Percentiles rank a stretch among this genome's conserved stretches.
Conservation (phyloP, 2,329 filamentous ascomycete species). For the Aureobasidium mangrovei region DNA sequence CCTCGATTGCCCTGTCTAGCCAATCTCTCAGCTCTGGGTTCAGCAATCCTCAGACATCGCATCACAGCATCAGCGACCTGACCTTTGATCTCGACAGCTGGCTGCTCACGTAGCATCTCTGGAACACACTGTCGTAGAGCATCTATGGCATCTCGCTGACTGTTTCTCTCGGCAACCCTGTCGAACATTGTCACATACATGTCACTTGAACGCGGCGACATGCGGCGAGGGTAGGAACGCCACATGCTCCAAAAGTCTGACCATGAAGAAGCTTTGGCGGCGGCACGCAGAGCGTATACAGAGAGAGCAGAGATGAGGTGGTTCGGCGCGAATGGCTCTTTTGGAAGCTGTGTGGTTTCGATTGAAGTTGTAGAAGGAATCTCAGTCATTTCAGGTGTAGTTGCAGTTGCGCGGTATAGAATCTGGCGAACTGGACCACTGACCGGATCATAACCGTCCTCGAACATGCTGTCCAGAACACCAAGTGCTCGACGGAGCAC, state of each 20-base stretch:
- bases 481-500: constrained; percentile 26
- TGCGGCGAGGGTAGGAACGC: constrained; percentile 45
- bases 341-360: constrained; percentile 4
- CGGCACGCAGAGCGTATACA: constrained; percentile 6
- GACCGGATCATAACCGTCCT: constrained; percentile 34
- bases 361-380: not conserved
- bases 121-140: constrained; percentile 47
- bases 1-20: constrained; percentile 4
- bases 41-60: constrained; percentile 47
- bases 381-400: not conserved
- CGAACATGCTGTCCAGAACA: constrained; percentile 35
- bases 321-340: constrained; percentile 30
- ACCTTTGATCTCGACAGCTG: constrained; percentile 39
- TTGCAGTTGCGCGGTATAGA: constrained; percentile 24
- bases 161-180: constrained; percentile 36
- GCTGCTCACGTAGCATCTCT: constrained; percentile 51
- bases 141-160: constrained; percentile 36
- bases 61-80: constrained; percentile 42
- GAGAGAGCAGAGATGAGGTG: constrained; percentile 31
- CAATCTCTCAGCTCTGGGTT: constrained; percentile 40
- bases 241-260: constrained; percentile 53
- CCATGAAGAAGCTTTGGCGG: constrained; percentile 30
- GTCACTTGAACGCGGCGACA: constrained; percentile 39
- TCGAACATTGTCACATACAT: constrained; percentile 50
- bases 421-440: constrained; percentile 40